Base-by-base conservation (phyloP, 164 flowering plant species). In the Paratinospora sagittata region DNA sequence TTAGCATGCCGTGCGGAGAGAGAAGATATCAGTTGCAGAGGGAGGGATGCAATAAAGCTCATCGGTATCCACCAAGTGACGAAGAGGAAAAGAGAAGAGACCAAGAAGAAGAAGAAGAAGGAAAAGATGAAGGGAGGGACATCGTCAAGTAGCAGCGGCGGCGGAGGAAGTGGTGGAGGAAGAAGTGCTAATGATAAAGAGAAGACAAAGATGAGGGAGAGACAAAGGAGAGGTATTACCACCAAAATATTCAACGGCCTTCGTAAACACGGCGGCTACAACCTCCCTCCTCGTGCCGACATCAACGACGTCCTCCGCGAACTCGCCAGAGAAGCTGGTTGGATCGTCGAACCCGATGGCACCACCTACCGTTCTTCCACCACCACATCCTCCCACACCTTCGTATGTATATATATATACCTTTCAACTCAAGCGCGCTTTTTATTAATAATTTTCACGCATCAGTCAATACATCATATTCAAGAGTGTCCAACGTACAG, bases 251-350 rank as follows among this genome's bases (percentile, higher is more conserved):
- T 87, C 74, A 74, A 78, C 19, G 89, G 91, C 34, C 82, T 85
- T 37, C 71, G 91, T 2, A 78, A 78, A 69, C 82, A 82, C 66
- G 89, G 89, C 7, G 80, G 81, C 58, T 87, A 83, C 77, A 77
- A 68, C 12, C 86, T 87, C 58, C 75, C 87, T 4, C 81, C 83
- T 1, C 80, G 85, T 27, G 77, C 85, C 26, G 91, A 86, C 74
- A 88, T 81, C 81, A 86, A 86, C 66, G 86, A 88, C 62, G 91
- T 88, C 71, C 85, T 88, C 65, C 79, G 81, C 3, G 77, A 79
- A 17, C 87, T 86, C 39, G 85, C 84, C 37, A 36, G 49, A 1
- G 89, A 86, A 61, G 88, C 89, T 55, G 88, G 89, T 21, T 87
- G 87, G 87, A 57, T 80, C 24, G 82, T 87, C 69, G 85, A 83